A percentile compares a stretch with the other conserved stretches of the same genome.
These are phyloP conservation scores for Geranium brycei DNA, from an alignment of 345 rosid species.

Conservation along the genomic window DNA sequence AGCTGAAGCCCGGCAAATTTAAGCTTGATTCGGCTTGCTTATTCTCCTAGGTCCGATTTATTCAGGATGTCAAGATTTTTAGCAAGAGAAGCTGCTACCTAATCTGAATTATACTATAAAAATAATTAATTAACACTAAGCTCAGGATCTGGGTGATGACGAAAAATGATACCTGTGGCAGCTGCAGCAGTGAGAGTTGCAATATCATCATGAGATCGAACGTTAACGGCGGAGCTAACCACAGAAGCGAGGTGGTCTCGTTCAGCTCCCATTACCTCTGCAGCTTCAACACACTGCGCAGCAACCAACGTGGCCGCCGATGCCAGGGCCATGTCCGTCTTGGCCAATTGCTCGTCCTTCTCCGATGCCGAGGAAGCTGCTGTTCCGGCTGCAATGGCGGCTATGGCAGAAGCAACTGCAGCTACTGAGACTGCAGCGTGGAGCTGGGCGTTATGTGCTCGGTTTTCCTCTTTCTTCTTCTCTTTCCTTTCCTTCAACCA, in stretches of 20 bases:
- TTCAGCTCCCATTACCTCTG: constrained; percentile 81
- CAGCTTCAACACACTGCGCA: constrained; percentile 96
- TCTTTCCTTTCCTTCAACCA: constrained; percentile 96
- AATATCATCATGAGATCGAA: constrained; percentile 72
- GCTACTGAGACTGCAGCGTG: constrained; percentile 90
- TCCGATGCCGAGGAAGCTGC: constrained; percentile 42
- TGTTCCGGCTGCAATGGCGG: constrained; percentile 71
- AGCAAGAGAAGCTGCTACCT: too few species aligned
- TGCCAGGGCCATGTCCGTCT: constrained; percentile 77
- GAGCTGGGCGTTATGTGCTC: constrained; percentile 79
- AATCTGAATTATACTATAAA: too few species aligned
- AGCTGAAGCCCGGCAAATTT: too few species aligned
- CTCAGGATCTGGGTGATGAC: neutral
- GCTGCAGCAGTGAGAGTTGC: constrained; percentile 90
- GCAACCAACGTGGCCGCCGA: constrained; percentile 90
- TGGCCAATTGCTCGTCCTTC: constrained; percentile 54
- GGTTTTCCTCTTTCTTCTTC: constrained; percentile 81
- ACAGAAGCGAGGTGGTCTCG: constrained; percentile 69
- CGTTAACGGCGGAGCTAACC: constrained; percentile 84
- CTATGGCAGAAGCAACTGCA: constrained; percentile 80
- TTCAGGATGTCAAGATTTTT: too few species aligned
- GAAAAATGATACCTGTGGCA: constrained; percentile 54
- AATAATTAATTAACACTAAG: too few species aligned
- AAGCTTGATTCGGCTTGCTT: too few species aligned
- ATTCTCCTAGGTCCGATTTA: too few species aligned